phyloP scores from a whole-genome alignment of 2,329 filamentous ascomycete genomes.

The Orbilia brochopaga region DNA sequence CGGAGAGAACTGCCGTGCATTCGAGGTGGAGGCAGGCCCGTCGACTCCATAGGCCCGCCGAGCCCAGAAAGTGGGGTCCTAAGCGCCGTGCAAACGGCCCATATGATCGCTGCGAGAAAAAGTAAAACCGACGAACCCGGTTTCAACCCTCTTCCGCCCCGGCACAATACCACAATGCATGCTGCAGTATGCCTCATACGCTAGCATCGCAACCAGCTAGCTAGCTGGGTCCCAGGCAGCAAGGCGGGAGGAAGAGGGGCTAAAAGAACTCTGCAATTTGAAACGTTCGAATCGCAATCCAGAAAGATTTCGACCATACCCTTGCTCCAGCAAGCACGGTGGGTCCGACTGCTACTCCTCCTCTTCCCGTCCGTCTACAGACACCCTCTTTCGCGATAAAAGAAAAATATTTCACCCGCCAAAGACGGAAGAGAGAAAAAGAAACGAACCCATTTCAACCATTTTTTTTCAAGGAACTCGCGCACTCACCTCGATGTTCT shows the following conservation, averaged over 20 bases:
- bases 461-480: neutral
- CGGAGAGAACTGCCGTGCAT: neutral
- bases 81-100: slow-evolving; percentile 33
- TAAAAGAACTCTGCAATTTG: neutral
- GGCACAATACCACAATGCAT: slow-evolving; percentile 3
- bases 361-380: neutral
- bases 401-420: neutral
- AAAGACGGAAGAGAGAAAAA: slow-evolving; percentile 2
- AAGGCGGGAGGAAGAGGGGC: neutral
- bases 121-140: slow-evolving; percentile 1
- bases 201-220: slow-evolving; percentile 1
- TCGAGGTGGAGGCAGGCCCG: neutral
- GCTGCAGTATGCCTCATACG: neutral
- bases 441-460: slow-evolving; percentile 4
- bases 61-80: slow-evolving; percentile 40
- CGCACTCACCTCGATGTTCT: slow-evolving; percentile 72
- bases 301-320: slow-evolving; percentile 1
- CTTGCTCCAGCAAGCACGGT: neutral
- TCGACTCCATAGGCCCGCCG: neutral
- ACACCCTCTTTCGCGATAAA: neutral
- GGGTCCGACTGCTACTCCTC: neutral
- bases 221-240: neutral
- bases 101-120: slow-evolving; percentile 34
- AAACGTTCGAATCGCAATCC: slow-evolving; percentile 5
- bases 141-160: slow-evolving; percentile 7